Conservation (phyloP, 2,329 filamentous ascomycete genomes). For the Apiospora hydei region DNA sequence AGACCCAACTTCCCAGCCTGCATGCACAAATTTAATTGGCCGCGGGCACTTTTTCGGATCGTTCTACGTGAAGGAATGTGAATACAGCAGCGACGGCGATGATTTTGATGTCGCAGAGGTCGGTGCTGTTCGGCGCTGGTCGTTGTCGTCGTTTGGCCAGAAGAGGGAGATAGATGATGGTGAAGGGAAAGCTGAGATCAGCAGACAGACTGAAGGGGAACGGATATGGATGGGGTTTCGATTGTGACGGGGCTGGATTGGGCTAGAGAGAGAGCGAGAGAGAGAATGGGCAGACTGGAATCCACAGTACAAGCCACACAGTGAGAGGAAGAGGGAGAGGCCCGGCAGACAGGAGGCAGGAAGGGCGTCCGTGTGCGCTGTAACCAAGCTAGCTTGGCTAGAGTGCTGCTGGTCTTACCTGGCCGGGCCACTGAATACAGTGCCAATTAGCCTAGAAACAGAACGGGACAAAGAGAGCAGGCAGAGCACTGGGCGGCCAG, state of each 20-base stretch:
- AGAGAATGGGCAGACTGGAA: background rate
- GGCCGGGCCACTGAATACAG: background rate
- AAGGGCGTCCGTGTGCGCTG: conserved; percentile 2
- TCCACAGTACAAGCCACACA: background rate
- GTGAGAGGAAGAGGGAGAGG: background rate
- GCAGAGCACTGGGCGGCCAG: background rate
- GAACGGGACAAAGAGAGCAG: background rate
- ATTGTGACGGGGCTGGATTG: conserved; percentile 19
- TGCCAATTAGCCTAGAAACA: conserved; percentile 4
- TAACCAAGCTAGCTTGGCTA: conserved; percentile 3
- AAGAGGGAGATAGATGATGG: conserved; percentile 23
- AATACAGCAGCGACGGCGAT: conserved; percentile 20
- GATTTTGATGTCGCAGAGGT: conserved; percentile 21
- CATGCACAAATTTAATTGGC: conserved; percentile 26
- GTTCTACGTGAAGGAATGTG: conserved; percentile 7
- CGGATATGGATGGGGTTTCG: conserved; percentile 8
- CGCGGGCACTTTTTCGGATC: conserved; percentile 12
- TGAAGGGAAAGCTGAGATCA: conserved; percentile 20
- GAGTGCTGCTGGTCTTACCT: background rate
- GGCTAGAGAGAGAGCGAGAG: background rate
- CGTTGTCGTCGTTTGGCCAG: conserved; percentile 18
- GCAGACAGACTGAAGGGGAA: conserved; percentile 9
- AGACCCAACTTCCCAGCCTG: conserved; percentile 17
- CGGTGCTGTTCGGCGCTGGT: conserved; percentile 23
- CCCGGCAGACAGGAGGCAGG: background rate